Evolutionary conservation across 1,284 basidiomycete species (phyloP), one percentile per base, ranked within the genome.

Genomic region (Cystobasidium pallidum): DNA sequence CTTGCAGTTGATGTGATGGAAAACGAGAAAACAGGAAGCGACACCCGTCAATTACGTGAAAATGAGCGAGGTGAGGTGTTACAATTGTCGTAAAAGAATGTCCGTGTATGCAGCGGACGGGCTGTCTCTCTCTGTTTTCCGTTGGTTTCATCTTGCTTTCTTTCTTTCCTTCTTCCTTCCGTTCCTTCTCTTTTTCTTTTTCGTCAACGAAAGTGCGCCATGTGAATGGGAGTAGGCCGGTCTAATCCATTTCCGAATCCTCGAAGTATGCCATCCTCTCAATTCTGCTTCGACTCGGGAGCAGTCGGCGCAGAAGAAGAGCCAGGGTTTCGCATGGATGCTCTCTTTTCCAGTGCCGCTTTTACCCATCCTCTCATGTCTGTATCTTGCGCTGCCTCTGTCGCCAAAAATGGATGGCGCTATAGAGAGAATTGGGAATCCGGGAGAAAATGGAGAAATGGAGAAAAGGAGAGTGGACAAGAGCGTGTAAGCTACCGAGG

Each of bases 331-430:
- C 30, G 10, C 62, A 64, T 30, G 1, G 43, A 49, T 13, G 62
- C 30, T 19, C 58, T 34, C 30, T 63, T 63, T 36, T 84, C 84
- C 28, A 92, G 80, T 1, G 90, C 89, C 11, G 80, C 81, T 17
- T 82, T 82, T 11, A 94, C 90, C 93, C 93, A 96, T 4, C 83
- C 86, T 21, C 73, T 77, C 81, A 83, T 82, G 58, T 82, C 81
- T 39, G 82, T 80, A 3, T 78, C 77, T 62, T 75, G 74, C 8
- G 67, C 75, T 34, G 63, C 73, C 57, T 81, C 81, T 47, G 83
- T 83, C 15, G 82, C 78, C 54, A 92, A 83, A 83, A 89, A 92
- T 0, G 88, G 86, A 78, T 96, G 92, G 67, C 86, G 84, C 82
- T 86, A 74, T 7, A 54, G 55, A 21, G 59, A 3, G 30, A 13